Conservation (phyloP, 345 rosid species). For the Luvunga scandens region DNA sequence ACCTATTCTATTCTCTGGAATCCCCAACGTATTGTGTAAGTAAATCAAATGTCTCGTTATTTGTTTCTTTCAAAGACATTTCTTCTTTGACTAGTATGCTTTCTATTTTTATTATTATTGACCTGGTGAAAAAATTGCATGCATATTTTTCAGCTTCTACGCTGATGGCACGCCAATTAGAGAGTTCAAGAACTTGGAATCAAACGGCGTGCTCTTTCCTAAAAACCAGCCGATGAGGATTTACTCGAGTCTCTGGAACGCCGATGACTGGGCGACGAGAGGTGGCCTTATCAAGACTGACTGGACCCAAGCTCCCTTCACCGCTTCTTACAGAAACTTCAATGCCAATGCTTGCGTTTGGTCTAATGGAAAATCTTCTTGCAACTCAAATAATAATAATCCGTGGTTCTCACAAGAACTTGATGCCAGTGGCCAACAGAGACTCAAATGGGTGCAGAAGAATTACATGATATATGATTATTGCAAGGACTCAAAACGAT, state of each 20-base stretch:
- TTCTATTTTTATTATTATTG: neutral
- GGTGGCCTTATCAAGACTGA: slow-evolving; percentile 43
- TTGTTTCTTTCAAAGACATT: neutral
- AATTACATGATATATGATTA: slow-evolving; percentile 50
- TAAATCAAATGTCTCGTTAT: neutral
- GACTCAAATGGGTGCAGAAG: slow-evolving; percentile 33
- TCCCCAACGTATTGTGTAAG: slow-evolving; percentile 39
- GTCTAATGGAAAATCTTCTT: slow-evolving; percentile 33
- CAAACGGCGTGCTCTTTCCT: slow-evolving; percentile 36
- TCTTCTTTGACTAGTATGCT: neutral
- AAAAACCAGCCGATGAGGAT: slow-evolving; percentile 42
- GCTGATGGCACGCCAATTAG: slow-evolving; percentile 47
- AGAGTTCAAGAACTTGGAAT: slow-evolving; percentile 47
- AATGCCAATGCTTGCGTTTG: slow-evolving; percentile 34
- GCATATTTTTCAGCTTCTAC: slow-evolving; percentile 25
- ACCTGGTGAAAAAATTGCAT: neutral
- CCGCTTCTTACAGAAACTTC: slow-evolving; percentile 43
- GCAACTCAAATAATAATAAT: slow-evolving; percentile 10
- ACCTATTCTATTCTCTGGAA: slow-evolving; percentile 60
- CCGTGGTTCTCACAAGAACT: slow-evolving; percentile 29
- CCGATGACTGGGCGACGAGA: slow-evolving; percentile 48
- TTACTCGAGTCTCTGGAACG: slow-evolving; percentile 41
- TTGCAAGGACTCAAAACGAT: slow-evolving; percentile 38
- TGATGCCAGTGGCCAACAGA: slow-evolving; percentile 22
- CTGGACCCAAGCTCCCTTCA: slow-evolving; percentile 48